Percentiles rank a stretch among this genome's conserved stretches.
These are phyloP conservation scores for Orychophragmus violaceus DNA, from an alignment of 345 rosid genomes.

Conservation along the genomic window DNA sequence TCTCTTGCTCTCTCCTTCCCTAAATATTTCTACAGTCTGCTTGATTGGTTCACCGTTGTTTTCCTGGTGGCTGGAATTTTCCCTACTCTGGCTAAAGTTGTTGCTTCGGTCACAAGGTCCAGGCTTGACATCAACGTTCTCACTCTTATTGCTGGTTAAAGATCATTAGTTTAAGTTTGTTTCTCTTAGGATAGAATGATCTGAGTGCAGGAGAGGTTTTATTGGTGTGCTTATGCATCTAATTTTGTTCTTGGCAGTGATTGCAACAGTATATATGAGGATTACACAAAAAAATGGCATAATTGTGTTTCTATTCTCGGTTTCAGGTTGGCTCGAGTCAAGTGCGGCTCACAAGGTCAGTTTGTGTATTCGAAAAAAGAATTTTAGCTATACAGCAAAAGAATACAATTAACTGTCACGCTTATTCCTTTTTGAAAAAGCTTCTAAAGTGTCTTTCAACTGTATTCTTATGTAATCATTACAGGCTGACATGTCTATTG, in stretches of 20 bases:
- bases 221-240: not conserved
- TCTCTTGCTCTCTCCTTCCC: slow-evolving; percentile 46
- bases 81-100: slow-evolving; percentile 47
- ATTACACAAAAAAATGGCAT: slow-evolving; percentile 78
- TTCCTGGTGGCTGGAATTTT: slow-evolving; percentile 53
- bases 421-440: too few relatives aligned
- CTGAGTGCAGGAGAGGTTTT: not conserved
- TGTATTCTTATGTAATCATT: too few relatives aligned
- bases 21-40: slow-evolving; percentile 38
- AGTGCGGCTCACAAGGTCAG: slow-evolving; percentile 80
- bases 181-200: not conserved
- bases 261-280: slow-evolving; percentile 61
- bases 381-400: too few relatives aligned
- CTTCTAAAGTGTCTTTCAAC: too few relatives aligned
- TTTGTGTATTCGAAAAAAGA: too few relatives aligned
- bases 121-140: slow-evolving; percentile 66
- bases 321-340: slow-evolving; percentile 81
- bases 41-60: slow-evolving; percentile 54
- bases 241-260: slow-evolving; percentile 38
- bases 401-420: too few relatives aligned
- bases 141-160: slow-evolving; percentile 60
- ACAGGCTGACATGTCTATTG: too few relatives aligned
- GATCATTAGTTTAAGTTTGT: too few relatives aligned
- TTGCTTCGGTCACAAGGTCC: slow-evolving; percentile 39
- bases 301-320: slow-evolving; percentile 72